These are phyloP conservation scores for Marasmius fiardii DNA, from an alignment of 1,284 basidiomycete species.

Conservation along the genomic window DNA sequence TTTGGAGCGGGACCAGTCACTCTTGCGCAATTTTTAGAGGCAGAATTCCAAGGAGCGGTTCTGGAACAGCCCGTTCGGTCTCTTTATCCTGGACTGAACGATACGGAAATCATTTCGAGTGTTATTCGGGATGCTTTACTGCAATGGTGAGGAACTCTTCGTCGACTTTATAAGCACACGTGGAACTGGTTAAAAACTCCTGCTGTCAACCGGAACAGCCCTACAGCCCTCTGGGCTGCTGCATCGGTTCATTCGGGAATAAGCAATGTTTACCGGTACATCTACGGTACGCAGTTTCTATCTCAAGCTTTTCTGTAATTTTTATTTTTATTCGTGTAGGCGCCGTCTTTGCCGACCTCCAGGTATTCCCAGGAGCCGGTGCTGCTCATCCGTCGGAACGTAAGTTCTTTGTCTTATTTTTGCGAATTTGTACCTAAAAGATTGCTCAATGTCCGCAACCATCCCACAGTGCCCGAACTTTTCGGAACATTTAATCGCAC, in stretches of 20 bases:
- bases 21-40: constrained; percentile 10
- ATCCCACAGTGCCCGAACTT: constrained; percentile 13
- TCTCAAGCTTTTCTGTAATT: neutral
- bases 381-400: constrained; percentile 17
- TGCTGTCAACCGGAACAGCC: no score
- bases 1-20: constrained; percentile 9
- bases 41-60: neutral
- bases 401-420: no score
- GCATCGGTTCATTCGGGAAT: constrained; percentile 14
- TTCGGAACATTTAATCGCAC: constrained; percentile 16
- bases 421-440: no score
- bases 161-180: neutral
- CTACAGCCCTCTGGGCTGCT: constrained; percentile 15
- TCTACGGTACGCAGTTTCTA: constrained; percentile 8
- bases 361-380: constrained; percentile 15
- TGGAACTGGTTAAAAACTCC: no score
- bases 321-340: constrained; percentile 4
- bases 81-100: constrained; percentile 15
- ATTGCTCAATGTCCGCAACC: no score
- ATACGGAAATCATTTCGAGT: constrained; percentile 9
- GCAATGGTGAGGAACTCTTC: constrained; percentile 8
- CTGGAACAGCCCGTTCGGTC: constrained; percentile 6
- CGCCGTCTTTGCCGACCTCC: constrained; percentile 16
- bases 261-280: constrained; percentile 14
- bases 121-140: constrained; percentile 8